Evolutionary conservation across 495 filamentous ascomycete genomes (phyloP), one percentile per base, ranked within the genome.

Genomic region (Aspergillus steynii): DNA sequence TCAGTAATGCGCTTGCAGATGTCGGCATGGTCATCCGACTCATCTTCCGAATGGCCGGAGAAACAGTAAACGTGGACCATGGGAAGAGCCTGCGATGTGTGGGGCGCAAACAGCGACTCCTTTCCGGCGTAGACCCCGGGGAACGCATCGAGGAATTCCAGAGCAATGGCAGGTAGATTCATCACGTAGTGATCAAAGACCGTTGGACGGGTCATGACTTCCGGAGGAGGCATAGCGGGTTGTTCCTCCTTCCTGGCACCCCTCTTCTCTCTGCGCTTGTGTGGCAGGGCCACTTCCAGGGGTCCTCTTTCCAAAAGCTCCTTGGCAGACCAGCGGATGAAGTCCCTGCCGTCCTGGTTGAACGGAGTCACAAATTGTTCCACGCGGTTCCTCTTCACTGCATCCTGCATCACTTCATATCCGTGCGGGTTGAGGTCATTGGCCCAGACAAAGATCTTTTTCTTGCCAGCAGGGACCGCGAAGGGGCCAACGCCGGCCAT

Each of bases 401-500:
- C 90, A 53, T 87, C 82, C 45, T 79, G 67, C 70, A 99, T 85
- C 53, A 83, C 85, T 52, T 77, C 81, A 72, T 84, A 90, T 58
- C 92, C 92, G 59, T 95, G 90, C 4, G 95, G 95, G 67, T 99
- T 99, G 68, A 97, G 85, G 69, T 99, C 95, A 71, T 98, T 98
- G 10, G 93, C 95, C 89, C 90, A 96, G 45, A 97, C 93, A 65
- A 97, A 94, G n/a, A 92, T 89, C 50, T 85, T 84, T 73, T 89
- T 93, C 77, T 88, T 94, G 29, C 90, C 95, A 1, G 95, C 93
- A 0, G 95, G 95, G 2, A 98, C 79, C 31, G 93, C 93, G 72
- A 99, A 99, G 1, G 95, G 95, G 1, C 95, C 95, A 49, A 99
- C 90, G 34, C 95, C 95, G 8, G 94, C 93, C 95, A 99, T 99